Evolutionary conservation across 1,284 basidiomycete species (phyloP), one percentile per base, ranked within the genome.

Genomic region (Fistulinella staudtii): DNA sequence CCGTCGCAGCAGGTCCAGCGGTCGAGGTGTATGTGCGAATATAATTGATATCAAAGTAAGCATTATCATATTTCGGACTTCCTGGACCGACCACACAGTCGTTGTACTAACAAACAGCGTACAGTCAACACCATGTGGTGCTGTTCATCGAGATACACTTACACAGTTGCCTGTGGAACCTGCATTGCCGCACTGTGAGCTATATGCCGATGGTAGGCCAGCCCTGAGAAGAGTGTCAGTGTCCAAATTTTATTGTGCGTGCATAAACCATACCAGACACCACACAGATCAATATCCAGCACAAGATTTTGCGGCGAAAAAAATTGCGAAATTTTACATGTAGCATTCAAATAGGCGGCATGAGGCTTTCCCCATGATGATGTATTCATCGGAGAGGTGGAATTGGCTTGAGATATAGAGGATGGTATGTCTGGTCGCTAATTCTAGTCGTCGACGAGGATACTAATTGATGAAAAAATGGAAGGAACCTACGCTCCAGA

Each of bases 401-500:
- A 67, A 3, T 60, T 65, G 13, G 68, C 61, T 14, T 59, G 54
- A 25, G 55, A 50, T 48, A 78, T 61, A 1, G 71, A 66, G 47
- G 68, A 56, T 48, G 79, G 70, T 21, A 77, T 46, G 49, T 74
- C 46, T 41, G 69, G 41, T 49, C 76, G 56, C 73, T 75, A 24
- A 47, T 54, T 34, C 25, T 65, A 8, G 3, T 34, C 27, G 36
- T 47, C 39, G 43, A 34, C 25, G 8, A 20, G n/a, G 2, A n/a
- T 7, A 23, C 34, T 38, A 9, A 24, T 4, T 30, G n/a, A 35
- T 25, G 38, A 49, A 14, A 8, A 15, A 41, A 31, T n/a, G n/a
- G 53, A 47, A 28, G n/a, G 29, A 37, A 8, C 82, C 57, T 53
- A 86, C 85, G 43, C 76, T 75, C 77, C 83, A 85, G 64, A 85